Evolutionary conservation across 2,329 filamentous ascomycete species (phyloP).

Genomic region (Penicillium sclerotigenum): DNA sequence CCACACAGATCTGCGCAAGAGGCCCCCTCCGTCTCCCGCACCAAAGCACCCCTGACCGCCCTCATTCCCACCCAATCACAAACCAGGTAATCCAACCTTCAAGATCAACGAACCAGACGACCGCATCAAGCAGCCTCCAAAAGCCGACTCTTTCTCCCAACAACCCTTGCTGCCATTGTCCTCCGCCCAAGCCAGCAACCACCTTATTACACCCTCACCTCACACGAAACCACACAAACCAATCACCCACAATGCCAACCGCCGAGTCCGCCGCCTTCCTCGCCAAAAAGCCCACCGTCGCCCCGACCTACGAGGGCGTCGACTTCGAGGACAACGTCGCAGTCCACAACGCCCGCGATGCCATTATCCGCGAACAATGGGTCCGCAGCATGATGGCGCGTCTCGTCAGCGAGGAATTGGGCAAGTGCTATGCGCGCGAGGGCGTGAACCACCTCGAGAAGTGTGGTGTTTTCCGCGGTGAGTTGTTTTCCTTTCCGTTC

Average conservation of each 20-base stretch:
- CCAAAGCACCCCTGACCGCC: constrained; percentile 20
- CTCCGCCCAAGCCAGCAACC: background rate
- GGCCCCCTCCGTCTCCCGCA: background rate
- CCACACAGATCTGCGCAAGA: background rate
- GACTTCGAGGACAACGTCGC: constrained; percentile 64
- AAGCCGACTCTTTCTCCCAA: constrained; percentile 3
- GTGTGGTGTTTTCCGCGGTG: constrained; percentile 64
- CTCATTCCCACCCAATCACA: constrained; percentile 27
- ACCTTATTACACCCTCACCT: background rate
- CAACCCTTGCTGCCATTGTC: constrained; percentile 5
- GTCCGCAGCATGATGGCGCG: constrained; percentile 67
- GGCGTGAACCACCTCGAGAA: constrained; percentile 68
- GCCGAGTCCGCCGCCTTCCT: constrained; percentile 63
- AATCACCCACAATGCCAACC: constrained; percentile 55
- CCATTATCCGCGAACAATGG: constrained; percentile 66
- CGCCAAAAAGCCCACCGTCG: constrained; percentile 62
- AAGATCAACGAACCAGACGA: constrained; percentile 19
- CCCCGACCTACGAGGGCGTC: constrained; percentile 64
- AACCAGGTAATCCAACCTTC: constrained; percentile 24
- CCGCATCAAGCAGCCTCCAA: constrained; percentile 14
- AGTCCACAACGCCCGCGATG: constrained; percentile 62
- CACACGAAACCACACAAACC: background rate
- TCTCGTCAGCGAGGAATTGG: constrained; percentile 63
- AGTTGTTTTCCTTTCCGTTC: constrained; percentile 25
- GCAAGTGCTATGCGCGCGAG: constrained; percentile 64